Evolutionary conservation across 257 asterid species (phyloP).

Genomic region (Solanum okadae): DNA sequence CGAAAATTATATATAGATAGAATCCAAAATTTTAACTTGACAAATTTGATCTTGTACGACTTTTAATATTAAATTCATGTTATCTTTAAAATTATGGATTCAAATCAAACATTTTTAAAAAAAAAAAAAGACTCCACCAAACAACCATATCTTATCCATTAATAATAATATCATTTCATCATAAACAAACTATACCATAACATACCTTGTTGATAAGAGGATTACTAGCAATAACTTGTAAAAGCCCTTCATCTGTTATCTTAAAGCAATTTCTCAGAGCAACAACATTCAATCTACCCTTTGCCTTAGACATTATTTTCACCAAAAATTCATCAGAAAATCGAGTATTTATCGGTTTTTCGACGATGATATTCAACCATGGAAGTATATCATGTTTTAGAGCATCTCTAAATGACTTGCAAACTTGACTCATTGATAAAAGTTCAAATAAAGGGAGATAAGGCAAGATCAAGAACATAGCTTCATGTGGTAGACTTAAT

Average conservation of each 20-base stretch:
- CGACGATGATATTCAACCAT: constrained; percentile 51
- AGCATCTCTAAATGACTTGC: constrained; percentile 59
- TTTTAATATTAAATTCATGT: neutral
- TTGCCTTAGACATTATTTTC: constrained; percentile 35
- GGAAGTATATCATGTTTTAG: constrained; percentile 46
- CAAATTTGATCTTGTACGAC: neutral
- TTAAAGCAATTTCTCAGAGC: constrained; percentile 43
- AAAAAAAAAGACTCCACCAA: constrained; percentile 1
- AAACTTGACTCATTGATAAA: constrained; percentile 37
- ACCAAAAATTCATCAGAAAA: constrained; percentile 35
- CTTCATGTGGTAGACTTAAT: constrained; percentile 38
- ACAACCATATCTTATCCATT: constrained; percentile 31
- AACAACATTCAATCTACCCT: constrained; percentile 40
- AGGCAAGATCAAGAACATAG: constrained; percentile 50
- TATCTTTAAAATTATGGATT: neutral
- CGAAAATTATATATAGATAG: accelerated
- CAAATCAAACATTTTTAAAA: neutral
- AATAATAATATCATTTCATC: neutral
- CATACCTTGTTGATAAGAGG: constrained; percentile 53
- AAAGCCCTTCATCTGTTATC: constrained; percentile 56
- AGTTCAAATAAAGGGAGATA: constrained; percentile 66
- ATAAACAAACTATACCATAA: neutral
- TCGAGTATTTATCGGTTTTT: constrained; percentile 39
- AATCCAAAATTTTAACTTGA: neutral
- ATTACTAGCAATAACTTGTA: constrained; percentile 30